These are phyloP conservation scores for Saturnispora sanitii DNA, from an alignment of 805 yeast species.

Conservation along the genomic window DNA sequence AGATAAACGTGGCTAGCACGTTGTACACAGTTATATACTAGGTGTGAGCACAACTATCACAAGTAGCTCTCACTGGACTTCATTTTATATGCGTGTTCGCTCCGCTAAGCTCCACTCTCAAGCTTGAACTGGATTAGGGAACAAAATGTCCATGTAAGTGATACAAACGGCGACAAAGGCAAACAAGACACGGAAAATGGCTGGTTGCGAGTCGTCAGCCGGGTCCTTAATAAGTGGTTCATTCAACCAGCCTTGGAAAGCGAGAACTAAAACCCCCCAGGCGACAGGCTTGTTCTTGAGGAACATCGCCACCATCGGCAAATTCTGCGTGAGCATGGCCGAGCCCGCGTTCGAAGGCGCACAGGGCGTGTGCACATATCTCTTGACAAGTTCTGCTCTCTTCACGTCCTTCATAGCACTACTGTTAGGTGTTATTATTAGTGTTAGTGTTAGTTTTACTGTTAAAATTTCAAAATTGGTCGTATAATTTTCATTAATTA, in stretches of 20 bases:
- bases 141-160: constrained; percentile 42
- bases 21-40: no score
- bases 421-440: no score
- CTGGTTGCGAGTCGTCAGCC: constrained; percentile 32
- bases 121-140: constrained; percentile 28
- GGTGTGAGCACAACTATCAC: no score
- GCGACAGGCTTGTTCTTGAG: constrained; percentile 45
- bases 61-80: no score
- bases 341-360: constrained; percentile 37
- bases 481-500: no score
- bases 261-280: constrained; percentile 45
- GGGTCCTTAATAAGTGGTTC: constrained; percentile 25
- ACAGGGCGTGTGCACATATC: constrained; percentile 39
- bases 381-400: constrained; percentile 23
- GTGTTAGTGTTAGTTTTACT: no score
- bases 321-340: constrained; percentile 38
- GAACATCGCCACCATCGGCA: constrained; percentile 59
- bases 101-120: background rate
- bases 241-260: constrained; percentile 40
- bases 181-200: constrained; percentile 36
- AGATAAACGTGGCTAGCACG: no score
- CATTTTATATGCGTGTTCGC: no score
- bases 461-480: no score
- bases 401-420: constrained; percentile 22
- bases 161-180: constrained; percentile 38